Conservation (phyloP, 257 asterid species). For the Linderniella brevidens region DNA sequence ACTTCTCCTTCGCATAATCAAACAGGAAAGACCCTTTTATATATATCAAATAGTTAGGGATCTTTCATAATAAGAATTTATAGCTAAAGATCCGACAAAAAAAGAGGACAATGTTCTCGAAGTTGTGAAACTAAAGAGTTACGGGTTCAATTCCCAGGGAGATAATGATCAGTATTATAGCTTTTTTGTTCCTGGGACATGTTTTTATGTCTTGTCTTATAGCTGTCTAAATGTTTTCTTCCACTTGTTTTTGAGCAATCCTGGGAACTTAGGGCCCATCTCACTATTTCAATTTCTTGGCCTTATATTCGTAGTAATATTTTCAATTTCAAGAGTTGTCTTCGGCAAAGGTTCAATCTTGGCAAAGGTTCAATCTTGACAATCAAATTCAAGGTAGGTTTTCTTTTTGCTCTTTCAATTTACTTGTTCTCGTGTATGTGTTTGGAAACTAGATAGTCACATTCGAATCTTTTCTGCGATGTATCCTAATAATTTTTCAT, state of each 20-base stretch:
- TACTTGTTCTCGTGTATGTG: too few species aligned
- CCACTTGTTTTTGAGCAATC: slow-evolving; percentile 11
- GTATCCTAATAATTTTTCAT: too few species aligned
- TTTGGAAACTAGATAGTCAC: too few species aligned
- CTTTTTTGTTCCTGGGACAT: too few species aligned
- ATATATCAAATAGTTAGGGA: background rate
- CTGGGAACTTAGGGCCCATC: slow-evolving; percentile 8
- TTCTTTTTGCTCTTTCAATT: too few species aligned
- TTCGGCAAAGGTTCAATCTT: too few species aligned
- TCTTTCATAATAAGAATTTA: too few species aligned
- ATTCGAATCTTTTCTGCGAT: too few species aligned
- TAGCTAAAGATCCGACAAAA: slow-evolving; percentile 12
- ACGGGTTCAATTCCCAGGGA: slow-evolving; percentile 35
- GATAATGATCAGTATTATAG: slow-evolving; percentile 3
- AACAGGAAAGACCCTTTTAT: slow-evolving; percentile 6
- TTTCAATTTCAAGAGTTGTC: too few species aligned
- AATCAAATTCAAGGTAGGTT: too few species aligned
- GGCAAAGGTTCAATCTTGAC: too few species aligned
- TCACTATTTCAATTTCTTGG: slow-evolving; percentile 4
- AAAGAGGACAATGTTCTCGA: slow-evolving; percentile 3
- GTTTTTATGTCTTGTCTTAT: slow-evolving; percentile 14
- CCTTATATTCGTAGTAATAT: background rate
- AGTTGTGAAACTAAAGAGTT: background rate
- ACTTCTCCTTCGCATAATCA: slow-evolving; percentile 1
- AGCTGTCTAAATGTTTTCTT: slow-evolving; percentile 11